A percentile compares a stretch with the other conserved stretches of the same genome.
Conservation (phyloP, 2,329 filamentous ascomycete genomes). For the Orbilia blumenaviensis region DNA sequence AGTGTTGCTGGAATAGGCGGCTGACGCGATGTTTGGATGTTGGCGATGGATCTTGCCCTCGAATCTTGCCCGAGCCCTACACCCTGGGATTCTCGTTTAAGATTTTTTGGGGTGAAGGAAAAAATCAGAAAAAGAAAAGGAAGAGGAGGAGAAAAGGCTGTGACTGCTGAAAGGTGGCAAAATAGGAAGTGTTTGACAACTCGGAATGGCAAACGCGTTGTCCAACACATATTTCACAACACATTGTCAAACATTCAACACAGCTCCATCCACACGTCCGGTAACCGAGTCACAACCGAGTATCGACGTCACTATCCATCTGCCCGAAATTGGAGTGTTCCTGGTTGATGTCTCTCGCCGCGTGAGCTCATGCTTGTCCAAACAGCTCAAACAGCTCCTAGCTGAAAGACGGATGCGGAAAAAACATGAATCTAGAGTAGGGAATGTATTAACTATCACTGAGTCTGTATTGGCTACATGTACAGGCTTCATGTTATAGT, state of each 20-base stretch:
- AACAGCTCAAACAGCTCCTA: no score
- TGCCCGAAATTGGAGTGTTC: neutral
- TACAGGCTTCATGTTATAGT: no score
- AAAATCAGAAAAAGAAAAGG: conserved; percentile 40
- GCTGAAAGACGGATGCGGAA: no score
- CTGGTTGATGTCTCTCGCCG: neutral
- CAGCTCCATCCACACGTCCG: neutral
- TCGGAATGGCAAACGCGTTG: neutral
- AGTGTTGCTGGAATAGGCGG: conserved; percentile 47
- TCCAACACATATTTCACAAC: neutral
- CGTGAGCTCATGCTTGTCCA: conserved; percentile 1
- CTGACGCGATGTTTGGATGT: conserved; percentile 36
- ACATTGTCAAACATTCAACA: neutral
- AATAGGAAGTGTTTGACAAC: neutral
- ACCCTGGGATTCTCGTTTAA: conserved; percentile 52
- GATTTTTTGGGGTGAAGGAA: conserved; percentile 36
- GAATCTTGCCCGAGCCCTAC: conserved; percentile 53
- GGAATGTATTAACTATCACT: no score
- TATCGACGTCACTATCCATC: conserved; percentile 1
- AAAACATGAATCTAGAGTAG: no score
- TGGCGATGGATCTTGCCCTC: conserved; percentile 54
- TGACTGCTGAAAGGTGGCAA: conserved; percentile 40
- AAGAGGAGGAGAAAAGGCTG: conserved; percentile 28
- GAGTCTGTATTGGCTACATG: no score
- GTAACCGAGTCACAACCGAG: neutral